Evolutionary conservation across 345 rosid species (phyloP).

Genomic region (Salix brachista): DNA sequence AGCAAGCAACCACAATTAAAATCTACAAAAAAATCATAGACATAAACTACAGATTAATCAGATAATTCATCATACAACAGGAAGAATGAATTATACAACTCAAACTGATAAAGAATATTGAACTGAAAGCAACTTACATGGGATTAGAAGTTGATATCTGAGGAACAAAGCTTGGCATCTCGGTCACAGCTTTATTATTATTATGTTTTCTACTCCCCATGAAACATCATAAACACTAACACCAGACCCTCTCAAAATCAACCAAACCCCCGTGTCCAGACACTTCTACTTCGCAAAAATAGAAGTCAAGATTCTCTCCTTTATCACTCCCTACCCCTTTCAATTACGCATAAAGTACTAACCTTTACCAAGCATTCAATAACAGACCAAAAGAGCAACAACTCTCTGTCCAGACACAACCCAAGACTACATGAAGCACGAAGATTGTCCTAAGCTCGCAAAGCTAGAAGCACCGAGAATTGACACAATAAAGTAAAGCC

Average conservation of each 20-base stretch:
- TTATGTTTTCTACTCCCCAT: constrained; percentile 43
- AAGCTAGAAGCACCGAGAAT: not conserved
- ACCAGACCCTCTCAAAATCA: constrained; percentile 2
- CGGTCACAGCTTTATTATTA: constrained; percentile 34
- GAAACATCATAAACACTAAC: constrained; percentile 31
- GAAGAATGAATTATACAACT: not conserved
- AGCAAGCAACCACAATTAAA: not conserved
- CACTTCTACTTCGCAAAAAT: not conserved
- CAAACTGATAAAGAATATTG: not conserved
- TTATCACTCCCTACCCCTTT: not conserved
- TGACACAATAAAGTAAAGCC: not conserved
- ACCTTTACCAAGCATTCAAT: not conserved
- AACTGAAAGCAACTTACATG: constrained; percentile 25
- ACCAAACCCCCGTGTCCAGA: not conserved
- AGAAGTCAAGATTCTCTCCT: not conserved
- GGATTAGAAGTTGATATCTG: constrained; percentile 37
- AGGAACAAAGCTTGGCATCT: constrained; percentile 55
- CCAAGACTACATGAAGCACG: not conserved
- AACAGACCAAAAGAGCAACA: not conserved
- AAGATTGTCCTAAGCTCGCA: not conserved
- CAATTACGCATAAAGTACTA: not conserved
- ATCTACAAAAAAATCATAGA: not conserved
- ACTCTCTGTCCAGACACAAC: not conserved
- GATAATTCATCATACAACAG: not conserved
- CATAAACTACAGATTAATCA: not conserved